A percentile compares a stretch with the other conserved stretches of the same genome.
Conservation (phyloP, 345 rosid species). For the Abelmoschus esculentus region DNA sequence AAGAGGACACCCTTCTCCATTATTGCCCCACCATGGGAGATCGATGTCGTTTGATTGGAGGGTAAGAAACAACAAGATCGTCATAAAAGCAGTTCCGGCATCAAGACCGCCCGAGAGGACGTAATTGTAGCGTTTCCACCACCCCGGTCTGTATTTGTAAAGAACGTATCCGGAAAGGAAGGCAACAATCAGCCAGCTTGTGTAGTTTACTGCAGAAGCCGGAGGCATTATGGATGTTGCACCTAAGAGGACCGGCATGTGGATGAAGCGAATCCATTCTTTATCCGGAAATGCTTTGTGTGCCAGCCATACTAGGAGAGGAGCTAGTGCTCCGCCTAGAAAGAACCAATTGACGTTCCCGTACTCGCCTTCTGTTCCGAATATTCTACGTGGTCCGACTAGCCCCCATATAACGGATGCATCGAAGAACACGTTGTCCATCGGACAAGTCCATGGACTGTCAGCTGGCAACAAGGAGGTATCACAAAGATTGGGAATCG, state of each 20-base stretch:
- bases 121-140: conserved; percentile 70
- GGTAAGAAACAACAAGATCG: conserved; percentile 41
- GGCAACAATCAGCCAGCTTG: conserved; percentile 55
- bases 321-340: conserved; percentile 52
- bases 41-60: conserved; percentile 32
- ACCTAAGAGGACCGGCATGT: conserved; percentile 65
- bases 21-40: conserved; percentile 71
- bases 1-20: conserved; percentile 46
- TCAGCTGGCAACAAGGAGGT: conserved; percentile 34
- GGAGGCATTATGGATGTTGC: conserved; percentile 73
- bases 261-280: conserved; percentile 50
- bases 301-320: conserved; percentile 57
- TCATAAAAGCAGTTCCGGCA: conserved; percentile 72
- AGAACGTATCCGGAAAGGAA: conserved; percentile 49
- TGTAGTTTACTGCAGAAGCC: conserved; percentile 60
- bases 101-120: conserved; percentile 67
- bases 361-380: conserved; percentile 64
- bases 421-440: conserved; percentile 58
- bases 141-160: conserved; percentile 33
- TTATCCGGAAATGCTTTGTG: conserved; percentile 48
- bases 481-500: conserved; percentile 61
- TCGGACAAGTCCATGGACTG: conserved; percentile 76
- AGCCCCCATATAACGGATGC: conserved; percentile 90
- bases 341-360: conserved; percentile 64
- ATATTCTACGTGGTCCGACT: conserved; percentile 70